Percentiles rank a stretch among this genome's conserved stretches.
Evolutionary conservation across 1,139 yeast genomes (phyloP).

Genomic region (Taphrina flavorubra): DNA sequence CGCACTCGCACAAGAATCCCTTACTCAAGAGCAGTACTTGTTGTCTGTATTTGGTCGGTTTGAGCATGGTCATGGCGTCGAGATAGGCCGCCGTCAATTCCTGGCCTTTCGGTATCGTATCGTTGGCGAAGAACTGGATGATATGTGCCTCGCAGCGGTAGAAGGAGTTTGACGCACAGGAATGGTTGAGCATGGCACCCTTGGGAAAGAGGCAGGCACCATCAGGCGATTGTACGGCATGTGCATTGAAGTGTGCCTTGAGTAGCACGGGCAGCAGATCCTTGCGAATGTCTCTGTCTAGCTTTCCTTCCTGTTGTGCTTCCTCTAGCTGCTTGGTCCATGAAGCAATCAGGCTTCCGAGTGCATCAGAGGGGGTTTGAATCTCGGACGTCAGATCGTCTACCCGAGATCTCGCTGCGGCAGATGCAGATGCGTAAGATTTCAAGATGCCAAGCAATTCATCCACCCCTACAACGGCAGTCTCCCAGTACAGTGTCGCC

Average conservation of each 20-base stretch:
- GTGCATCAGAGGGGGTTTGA: background rate
- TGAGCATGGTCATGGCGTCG: slow-evolving; percentile 22
- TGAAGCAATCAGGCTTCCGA: background rate
- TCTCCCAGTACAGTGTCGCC: slow-evolving; percentile 20
- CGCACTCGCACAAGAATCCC: slow-evolving; percentile 29
- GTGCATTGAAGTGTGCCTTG: slow-evolving; percentile 35
- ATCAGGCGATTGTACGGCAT: slow-evolving; percentile 24
- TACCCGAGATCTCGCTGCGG: slow-evolving; percentile 6
- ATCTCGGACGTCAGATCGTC: slow-evolving; percentile 23
- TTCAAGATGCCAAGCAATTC: slow-evolving; percentile 6
- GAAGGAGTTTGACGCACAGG: slow-evolving; percentile 27
- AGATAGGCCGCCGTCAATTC: slow-evolving; percentile 37
- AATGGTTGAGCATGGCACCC: slow-evolving; percentile 37
- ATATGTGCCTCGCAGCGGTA: slow-evolving; percentile 30
- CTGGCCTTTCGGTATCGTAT: slow-evolving; percentile 2
- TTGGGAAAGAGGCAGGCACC: slow-evolving; percentile 19
- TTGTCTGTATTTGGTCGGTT: slow-evolving; percentile 13
- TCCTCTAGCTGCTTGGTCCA: slow-evolving; percentile 6
- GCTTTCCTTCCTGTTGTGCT: background rate
- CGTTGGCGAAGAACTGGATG: slow-evolving; percentile 14
- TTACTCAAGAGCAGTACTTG: slow-evolving; percentile 14
- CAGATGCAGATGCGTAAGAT: slow-evolving; percentile 6
- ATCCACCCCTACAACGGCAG: background rate
- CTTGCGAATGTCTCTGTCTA: background rate
- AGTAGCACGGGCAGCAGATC: slow-evolving; percentile 7